phyloP scores from a whole-genome alignment of 768 basidiomycete genomes.

The Phylloporus arenicola region DNA sequence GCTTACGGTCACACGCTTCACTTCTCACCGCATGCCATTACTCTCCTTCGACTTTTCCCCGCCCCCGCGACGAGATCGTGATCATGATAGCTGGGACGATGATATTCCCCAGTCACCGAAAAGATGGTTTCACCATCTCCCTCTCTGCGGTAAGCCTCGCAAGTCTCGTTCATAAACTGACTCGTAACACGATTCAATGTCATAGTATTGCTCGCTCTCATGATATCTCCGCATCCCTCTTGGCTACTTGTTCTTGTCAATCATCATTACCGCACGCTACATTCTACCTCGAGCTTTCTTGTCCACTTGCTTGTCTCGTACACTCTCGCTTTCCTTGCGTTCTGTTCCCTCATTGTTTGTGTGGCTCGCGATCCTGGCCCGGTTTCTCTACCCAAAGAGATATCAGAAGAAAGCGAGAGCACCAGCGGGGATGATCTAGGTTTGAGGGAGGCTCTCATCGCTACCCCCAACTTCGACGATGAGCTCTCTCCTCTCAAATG shows the following conservation, averaged over 20 bases:
- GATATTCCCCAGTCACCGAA: slow-evolving; percentile 36
- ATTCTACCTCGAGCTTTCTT: slow-evolving; percentile 42
- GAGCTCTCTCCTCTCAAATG: slow-evolving; percentile 58
- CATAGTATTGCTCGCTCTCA: slow-evolving; percentile 46
- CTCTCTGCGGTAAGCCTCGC: slow-evolving; percentile 45
- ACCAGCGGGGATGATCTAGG: slow-evolving; percentile 39
- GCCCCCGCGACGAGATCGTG: slow-evolving; percentile 11
- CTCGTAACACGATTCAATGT: slow-evolving; percentile 3
- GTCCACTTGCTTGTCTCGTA: slow-evolving; percentile 58
- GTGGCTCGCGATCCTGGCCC: slow-evolving; percentile 73
- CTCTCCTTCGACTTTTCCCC: slow-evolving; percentile 26
- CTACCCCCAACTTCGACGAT: slow-evolving; percentile 42
- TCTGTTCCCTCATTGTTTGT: slow-evolving; percentile 70
- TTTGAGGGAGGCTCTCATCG: slow-evolving; percentile 58
- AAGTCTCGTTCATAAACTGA: neutral
- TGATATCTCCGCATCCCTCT: slow-evolving; percentile 73
- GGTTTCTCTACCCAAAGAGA: slow-evolving; percentile 29
- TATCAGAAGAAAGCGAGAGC: slow-evolving; percentile 24
- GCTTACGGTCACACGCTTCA: no score
- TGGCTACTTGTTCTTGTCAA: slow-evolving; percentile 60
- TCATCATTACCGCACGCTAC: slow-evolving; percentile 55
- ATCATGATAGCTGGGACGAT: slow-evolving; percentile 17
- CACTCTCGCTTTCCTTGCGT: slow-evolving; percentile 60
- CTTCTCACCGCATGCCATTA: slow-evolving; percentile 25
- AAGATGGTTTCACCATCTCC: slow-evolving; percentile 54